Evolutionary conservation across 257 asterid species (phyloP).

Genomic region (Rehmannia glutinosa): DNA sequence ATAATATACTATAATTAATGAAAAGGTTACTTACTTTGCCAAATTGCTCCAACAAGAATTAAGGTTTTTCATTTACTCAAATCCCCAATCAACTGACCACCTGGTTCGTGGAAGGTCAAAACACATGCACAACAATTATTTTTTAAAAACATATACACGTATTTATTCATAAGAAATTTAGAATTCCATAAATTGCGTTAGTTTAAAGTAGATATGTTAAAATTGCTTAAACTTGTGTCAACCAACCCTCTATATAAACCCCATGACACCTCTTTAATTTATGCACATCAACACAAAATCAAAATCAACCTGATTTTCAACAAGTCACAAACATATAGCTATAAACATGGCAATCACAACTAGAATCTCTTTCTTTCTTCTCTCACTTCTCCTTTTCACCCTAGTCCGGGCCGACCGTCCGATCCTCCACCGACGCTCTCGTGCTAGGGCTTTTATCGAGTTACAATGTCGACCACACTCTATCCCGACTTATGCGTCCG

Average conservation of each 20-base stretch:
- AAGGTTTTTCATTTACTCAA: slow-evolving; percentile 14
- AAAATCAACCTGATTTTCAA: too few relatives aligned
- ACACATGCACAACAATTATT: slow-evolving; percentile 18
- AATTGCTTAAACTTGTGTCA: too few relatives aligned
- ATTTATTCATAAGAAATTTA: too few relatives aligned
- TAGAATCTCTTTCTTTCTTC: too few relatives aligned
- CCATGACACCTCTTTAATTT: neutral
- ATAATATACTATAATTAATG: slow-evolving; percentile 3
- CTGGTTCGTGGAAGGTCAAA: slow-evolving; percentile 23
- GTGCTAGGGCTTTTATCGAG: slow-evolving; percentile 24
- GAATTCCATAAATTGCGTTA: too few relatives aligned
- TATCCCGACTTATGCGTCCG: slow-evolving; percentile 14
- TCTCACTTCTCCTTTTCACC: too few relatives aligned
- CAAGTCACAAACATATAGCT: slow-evolving; percentile 54
- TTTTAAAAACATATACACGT: too few relatives aligned
- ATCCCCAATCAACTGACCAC: slow-evolving; percentile 10
- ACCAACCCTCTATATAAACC: slow-evolving; percentile 34
- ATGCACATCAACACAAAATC: neutral
- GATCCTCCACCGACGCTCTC: neutral
- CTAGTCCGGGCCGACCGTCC: neutral
- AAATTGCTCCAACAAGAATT: slow-evolving; percentile 30
- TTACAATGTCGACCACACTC: slow-evolving; percentile 21
- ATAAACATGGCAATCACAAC: too few relatives aligned
- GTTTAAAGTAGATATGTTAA: too few relatives aligned
- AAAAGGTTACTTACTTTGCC: neutral